A percentile compares a stretch with the other conserved stretches of the same genome.
Evolutionary conservation across 805 yeast species (phyloP).

Genomic region (Starmerella bacillaris): DNA sequence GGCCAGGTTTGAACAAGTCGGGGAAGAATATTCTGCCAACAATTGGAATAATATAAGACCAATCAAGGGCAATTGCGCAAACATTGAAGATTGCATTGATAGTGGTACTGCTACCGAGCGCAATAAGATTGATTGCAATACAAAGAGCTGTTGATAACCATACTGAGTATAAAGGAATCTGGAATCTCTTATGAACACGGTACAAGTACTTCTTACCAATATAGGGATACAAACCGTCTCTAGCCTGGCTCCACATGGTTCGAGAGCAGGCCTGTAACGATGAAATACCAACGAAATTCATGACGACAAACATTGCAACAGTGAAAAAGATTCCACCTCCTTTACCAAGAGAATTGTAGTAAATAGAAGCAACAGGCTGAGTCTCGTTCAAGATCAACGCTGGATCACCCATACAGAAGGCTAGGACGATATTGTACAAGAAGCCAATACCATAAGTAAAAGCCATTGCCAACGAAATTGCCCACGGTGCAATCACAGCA

Average conservation of each 20-base stretch:
- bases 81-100: slow-evolving; percentile 56
- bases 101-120: slow-evolving; percentile 42
- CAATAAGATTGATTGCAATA: slow-evolving; percentile 36
- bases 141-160: slow-evolving; percentile 36
- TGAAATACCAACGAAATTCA: slow-evolving; percentile 48
- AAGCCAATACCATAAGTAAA: slow-evolving; percentile 22
- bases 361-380: slow-evolving; percentile 49
- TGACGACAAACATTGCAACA: slow-evolving; percentile 40
- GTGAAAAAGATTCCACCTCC: slow-evolving; percentile 48
- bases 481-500: slow-evolving; percentile 37
- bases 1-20: slow-evolving; percentile 41
- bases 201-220: slow-evolving; percentile 21
- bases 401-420: slow-evolving; percentile 21
- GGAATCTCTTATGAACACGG: slow-evolving; percentile 32
- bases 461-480: slow-evolving; percentile 33
- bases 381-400: slow-evolving; percentile 12
- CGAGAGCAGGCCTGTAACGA: slow-evolving; percentile 47
- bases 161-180: slow-evolving; percentile 45
- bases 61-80: slow-evolving; percentile 50
- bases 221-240: slow-evolving; percentile 55
- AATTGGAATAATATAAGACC: slow-evolving; percentile 51
- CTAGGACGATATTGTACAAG: slow-evolving; percentile 20
- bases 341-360: slow-evolving; percentile 45
- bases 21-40: slow-evolving; percentile 40
- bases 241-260: slow-evolving; percentile 59